phyloP scores from a whole-genome alignment of 2,329 filamentous ascomycete species.

The Aspergillus candidus region DNA sequence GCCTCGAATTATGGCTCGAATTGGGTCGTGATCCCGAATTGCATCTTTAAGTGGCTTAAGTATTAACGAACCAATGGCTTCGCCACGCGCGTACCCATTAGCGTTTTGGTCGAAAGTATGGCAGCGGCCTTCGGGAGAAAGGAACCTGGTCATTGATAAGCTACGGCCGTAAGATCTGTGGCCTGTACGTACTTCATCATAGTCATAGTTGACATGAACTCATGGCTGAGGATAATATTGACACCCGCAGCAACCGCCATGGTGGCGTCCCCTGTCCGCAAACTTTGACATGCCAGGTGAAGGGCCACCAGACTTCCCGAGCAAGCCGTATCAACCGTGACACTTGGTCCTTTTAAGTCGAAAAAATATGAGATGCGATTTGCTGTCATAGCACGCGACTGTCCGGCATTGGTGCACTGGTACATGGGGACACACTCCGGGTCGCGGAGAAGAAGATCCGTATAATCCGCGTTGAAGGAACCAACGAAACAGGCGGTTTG shows the following conservation, averaged over 20 bases:
- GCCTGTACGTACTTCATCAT: slow-evolving; percentile 12
- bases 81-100: slow-evolving; percentile 44
- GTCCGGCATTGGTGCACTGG: slow-evolving; percentile 22
- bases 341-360: slow-evolving; percentile 27
- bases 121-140: slow-evolving; percentile 25
- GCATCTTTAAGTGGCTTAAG: slow-evolving; percentile 41
- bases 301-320: slow-evolving; percentile 27
- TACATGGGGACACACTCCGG: slow-evolving; percentile 21
- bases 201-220: slow-evolving; percentile 20
- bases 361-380: slow-evolving; percentile 31
- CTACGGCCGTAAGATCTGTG: not conserved
- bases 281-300: slow-evolving; percentile 26
- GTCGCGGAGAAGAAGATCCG: slow-evolving; percentile 25
- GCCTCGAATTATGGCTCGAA: slow-evolving; percentile 39
- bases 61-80: slow-evolving; percentile 38
- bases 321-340: slow-evolving; percentile 32
- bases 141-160: slow-evolving; percentile 12
- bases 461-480: slow-evolving; percentile 24
- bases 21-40: slow-evolving; percentile 36
- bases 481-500: slow-evolving; percentile 28
- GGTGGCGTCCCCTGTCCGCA: slow-evolving; percentile 18
- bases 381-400: slow-evolving; percentile 21
- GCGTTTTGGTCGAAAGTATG: slow-evolving; percentile 36
- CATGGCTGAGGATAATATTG: slow-evolving; percentile 23
- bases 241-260: slow-evolving; percentile 21